A percentile compares a stretch with the other conserved stretches of the same genome.
phyloP scores from a whole-genome alignment of 73 alveolate genomes.

The Paramecium sonneborni region DNA sequence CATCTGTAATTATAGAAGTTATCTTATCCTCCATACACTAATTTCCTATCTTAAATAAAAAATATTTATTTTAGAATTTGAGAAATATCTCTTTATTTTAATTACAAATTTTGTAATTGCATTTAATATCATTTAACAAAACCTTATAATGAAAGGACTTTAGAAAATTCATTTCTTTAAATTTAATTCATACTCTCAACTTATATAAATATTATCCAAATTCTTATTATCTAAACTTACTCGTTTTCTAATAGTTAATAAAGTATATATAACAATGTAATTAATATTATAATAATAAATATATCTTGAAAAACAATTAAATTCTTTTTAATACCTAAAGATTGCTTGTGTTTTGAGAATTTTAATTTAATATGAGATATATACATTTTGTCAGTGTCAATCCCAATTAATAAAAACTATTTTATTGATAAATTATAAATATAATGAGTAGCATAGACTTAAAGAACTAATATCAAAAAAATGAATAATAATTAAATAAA shows the following conservation, averaged over 20 bases:
- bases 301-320: no score
- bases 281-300: no score
- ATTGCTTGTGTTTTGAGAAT: no score
- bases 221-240: no score
- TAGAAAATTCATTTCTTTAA: no score
- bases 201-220: no score
- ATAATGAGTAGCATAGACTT: not conserved
- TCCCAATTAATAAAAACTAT: not conserved
- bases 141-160: no score
- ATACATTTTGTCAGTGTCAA: not conserved
- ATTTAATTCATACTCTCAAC: no score
- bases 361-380: not conserved
- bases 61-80: not conserved
- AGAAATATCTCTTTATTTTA: not conserved
- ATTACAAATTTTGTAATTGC: not conserved
- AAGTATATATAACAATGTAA: no score
- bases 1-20: slow-evolving; percentile 11
- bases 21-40: not conserved
- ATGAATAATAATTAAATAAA: not conserved
- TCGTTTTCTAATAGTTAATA: no score
- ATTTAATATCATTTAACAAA: not conserved
- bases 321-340: no score
- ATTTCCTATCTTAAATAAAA: not conserved
- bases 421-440: not conserved
- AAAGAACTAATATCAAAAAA: not conserved